phyloP scores from a whole-genome alignment of 2,329 filamentous ascomycete species.

The Xylariaceae sp. region DNA sequence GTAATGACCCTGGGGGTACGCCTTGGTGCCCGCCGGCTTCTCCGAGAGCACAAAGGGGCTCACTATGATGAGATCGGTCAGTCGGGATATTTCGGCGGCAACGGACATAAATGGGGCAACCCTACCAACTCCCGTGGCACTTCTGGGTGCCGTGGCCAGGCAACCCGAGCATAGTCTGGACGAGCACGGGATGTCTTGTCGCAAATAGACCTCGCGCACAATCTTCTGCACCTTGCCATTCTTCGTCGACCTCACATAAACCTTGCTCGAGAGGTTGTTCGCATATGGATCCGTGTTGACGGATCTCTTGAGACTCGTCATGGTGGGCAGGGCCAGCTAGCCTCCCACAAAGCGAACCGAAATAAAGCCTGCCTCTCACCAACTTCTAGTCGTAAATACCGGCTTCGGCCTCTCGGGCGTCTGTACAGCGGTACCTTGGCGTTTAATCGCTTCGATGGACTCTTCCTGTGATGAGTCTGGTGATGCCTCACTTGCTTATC shows the following conservation, averaged over 20 bases:
- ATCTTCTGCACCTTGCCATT: constrained; percentile 99
- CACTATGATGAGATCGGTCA: constrained; percentile 42
- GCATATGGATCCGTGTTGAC: constrained; percentile 48
- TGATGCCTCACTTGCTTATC: not conserved
- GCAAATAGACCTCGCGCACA: constrained; percentile 89
- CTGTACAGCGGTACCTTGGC: no score
- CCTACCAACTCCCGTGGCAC: constrained; percentile 72
- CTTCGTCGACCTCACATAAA: constrained; percentile 90
- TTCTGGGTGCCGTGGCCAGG: constrained; percentile 65
- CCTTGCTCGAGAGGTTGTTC: constrained; percentile 85
- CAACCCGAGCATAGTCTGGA: constrained; percentile 81
- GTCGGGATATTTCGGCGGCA: constrained; percentile 6
- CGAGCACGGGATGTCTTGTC: constrained; percentile 95
- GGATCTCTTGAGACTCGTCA: constrained; percentile 62
- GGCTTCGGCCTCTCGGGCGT: no score
- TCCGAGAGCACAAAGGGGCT: constrained; percentile 84
- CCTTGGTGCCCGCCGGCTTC: constrained; percentile 75
- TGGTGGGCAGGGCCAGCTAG: constrained; percentile 24
- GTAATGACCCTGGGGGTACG: constrained; percentile 84
- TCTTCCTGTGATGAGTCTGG: not conserved
- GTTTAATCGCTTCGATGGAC: not conserved
- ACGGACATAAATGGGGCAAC: constrained; percentile 7
- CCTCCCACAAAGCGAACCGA: no score
- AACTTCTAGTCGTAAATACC: no score
- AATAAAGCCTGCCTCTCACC: no score